Conservation (phyloP, 139 green algal genomes). For the Chlamydomonas urium region DNA sequence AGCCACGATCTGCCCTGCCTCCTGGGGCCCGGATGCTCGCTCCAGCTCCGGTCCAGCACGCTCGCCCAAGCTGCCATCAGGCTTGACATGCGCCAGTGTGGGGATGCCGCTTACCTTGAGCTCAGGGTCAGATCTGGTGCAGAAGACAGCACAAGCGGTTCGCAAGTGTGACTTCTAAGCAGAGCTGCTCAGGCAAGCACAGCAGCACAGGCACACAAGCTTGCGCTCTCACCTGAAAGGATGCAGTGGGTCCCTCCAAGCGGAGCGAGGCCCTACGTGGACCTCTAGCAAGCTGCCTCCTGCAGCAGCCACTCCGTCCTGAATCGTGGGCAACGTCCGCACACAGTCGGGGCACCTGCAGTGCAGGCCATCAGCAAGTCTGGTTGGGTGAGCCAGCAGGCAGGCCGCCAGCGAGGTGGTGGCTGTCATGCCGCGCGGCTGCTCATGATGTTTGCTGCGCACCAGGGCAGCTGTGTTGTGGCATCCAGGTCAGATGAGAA, state of each 20-base stretch:
- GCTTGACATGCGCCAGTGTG: background rate
- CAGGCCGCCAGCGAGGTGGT: too few relatives aligned
- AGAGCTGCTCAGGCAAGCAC: too few relatives aligned
- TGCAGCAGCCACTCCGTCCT: background rate
- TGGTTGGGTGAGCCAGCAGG: too few relatives aligned
- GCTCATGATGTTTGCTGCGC: background rate
- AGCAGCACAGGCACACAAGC: background rate
- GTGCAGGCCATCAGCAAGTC: background rate
- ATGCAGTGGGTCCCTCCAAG: slow-evolving; percentile 10
- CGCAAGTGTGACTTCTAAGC: too few relatives aligned
- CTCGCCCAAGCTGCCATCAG: background rate
- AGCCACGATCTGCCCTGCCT: background rate
- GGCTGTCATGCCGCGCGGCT: too few relatives aligned
- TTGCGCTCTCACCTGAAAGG: slow-evolving; percentile 2
- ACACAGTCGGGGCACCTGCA: background rate
- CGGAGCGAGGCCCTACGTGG: slow-evolving; percentile 7
- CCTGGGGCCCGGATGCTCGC: background rate
- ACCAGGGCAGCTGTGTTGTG: background rate
- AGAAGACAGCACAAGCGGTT: too few relatives aligned
- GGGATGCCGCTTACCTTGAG: background rate
- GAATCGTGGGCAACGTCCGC: background rate
- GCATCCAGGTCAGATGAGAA: slow-evolving; percentile 2
- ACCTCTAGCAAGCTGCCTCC: background rate
- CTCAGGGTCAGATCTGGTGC: background rate
- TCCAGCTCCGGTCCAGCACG: background rate